Base-by-base conservation (phyloP, 2,329 filamentous ascomycete species). In the Epichloe glyceriae region DNA sequence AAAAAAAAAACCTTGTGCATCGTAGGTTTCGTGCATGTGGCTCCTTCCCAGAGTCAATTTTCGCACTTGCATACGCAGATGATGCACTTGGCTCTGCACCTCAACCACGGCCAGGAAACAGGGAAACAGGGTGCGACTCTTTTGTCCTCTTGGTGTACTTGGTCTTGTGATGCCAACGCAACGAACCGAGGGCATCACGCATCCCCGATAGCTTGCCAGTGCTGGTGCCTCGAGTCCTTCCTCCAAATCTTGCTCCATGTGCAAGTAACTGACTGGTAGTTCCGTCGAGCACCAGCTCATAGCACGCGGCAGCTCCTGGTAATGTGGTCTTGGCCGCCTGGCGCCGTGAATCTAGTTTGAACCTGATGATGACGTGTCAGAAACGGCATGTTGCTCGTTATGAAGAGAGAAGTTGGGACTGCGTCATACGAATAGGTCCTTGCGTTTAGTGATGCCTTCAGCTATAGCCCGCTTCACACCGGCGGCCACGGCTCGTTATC, bases 291-390 rank as follows among this genome's bases (percentile, higher is more conserved):
- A 4, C 20, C 20, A 20, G 20, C 20, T 3, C 20, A 20, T 20
- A 20, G 20, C 4, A 20, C 20, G 20, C 20, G 20, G 20, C 20
- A 20, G 20, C 20, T 20, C 20, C 3, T 4, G 46, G 79, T 73
- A 40, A 67, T 65, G 2, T 69, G 69, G 59, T 83, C 78, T 62
- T 90, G 85, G 22, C 79, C 81, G 15, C 66, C 65, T 4, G 79
- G 64, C 0, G 83, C 74, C 1, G 85, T 88, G 69, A 84, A 93
- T 64, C 91, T 93, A n/a, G 87, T 90, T 74, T 94, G 87, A 43
- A 90, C 72, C 79, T 85, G 51, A 22, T 2, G 38, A 22, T 22
- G 20, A 22, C 20, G 3, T 22, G 4, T 5, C 20, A 22, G 20
- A 5, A 22, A 22, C 5, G 20, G 4, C 5, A 5, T 22, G 20